Evolutionary conservation across 768 basidiomycete species (phyloP).

Genomic region (Suillus hirtellus): DNA sequence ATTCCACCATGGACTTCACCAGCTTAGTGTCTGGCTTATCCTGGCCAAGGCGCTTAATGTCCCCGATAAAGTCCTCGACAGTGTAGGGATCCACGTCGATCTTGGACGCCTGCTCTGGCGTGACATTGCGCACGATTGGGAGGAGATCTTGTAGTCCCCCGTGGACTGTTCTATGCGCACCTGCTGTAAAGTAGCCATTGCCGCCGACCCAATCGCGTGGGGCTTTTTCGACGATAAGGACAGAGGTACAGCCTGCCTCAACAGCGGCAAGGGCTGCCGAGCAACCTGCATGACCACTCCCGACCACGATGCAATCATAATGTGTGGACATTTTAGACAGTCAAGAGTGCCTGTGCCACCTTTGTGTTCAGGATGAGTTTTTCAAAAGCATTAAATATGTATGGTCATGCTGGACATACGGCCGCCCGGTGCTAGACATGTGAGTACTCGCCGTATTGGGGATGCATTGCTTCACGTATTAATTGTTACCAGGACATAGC

Average conservation of each 20-base stretch:
- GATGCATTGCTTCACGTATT: background rate
- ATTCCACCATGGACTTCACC: constrained; percentile 52
- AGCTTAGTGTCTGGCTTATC: constrained; percentile 50
- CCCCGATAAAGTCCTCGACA: constrained; percentile 49
- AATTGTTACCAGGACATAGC: background rate
- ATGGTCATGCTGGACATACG: background rate
- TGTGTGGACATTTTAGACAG: constrained; percentile 16
- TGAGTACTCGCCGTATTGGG: background rate
- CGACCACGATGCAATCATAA: constrained; percentile 62
- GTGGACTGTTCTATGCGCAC: constrained; percentile 66
- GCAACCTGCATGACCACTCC: constrained; percentile 67
- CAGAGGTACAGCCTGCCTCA: constrained; percentile 59
- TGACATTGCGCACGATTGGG: constrained; percentile 50
- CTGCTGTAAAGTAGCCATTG: constrained; percentile 74
- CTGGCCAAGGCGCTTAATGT: constrained; percentile 61
- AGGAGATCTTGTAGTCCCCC: constrained; percentile 60
- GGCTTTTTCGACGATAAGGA: constrained; percentile 67
- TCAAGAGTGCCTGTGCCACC: background rate
- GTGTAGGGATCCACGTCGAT: constrained; percentile 66
- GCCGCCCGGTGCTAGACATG: background rate
- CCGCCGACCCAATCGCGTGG: constrained; percentile 66
- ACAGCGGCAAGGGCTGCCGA: constrained; percentile 62
- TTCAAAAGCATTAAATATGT: background rate
- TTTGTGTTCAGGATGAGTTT: background rate
- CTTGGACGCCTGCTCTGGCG: constrained; percentile 39